Conservation (phyloP, 2,329 filamentous ascomycete species). For the Rhynchosporium graminicola region DNA sequence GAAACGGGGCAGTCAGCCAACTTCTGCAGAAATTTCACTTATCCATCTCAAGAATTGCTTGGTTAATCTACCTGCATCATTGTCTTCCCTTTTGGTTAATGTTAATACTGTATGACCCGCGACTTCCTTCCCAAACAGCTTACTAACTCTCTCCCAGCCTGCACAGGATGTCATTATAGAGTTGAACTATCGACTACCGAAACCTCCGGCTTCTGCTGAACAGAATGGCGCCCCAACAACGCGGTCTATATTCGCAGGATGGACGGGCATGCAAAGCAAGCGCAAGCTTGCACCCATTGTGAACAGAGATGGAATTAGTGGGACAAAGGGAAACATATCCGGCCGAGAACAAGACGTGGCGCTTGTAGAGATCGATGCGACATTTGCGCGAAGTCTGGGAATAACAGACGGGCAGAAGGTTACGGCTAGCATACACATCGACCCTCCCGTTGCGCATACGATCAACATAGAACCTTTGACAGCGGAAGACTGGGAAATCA, state of each 20-base stretch:
- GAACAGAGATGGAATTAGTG: constrained; percentile 69
- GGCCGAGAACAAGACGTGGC: constrained; percentile 73
- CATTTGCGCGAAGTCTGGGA: constrained; percentile 75
- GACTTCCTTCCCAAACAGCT: background rate
- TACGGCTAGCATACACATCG: constrained; percentile 71
- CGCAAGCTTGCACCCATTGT: constrained; percentile 73
- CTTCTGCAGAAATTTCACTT: constrained; percentile 80
- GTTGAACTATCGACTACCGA: constrained; percentile 70
- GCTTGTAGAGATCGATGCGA: constrained; percentile 83
- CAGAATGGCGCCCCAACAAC: constrained; percentile 51
- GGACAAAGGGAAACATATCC: constrained; percentile 55
- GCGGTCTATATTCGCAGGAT: constrained; percentile 83
- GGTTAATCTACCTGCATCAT: constrained; percentile 82
- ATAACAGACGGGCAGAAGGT: constrained; percentile 82
- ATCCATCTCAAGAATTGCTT: constrained; percentile 91
- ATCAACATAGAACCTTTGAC: constrained; percentile 97
- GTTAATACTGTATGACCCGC: constrained; percentile 74
- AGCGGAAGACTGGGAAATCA: constrained; percentile 97
- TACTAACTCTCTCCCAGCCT: constrained; percentile 53
- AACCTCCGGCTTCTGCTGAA: constrained; percentile 50
- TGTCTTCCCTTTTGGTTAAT: constrained; percentile 84
- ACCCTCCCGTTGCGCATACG: constrained; percentile 88
- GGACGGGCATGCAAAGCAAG: constrained; percentile 98
- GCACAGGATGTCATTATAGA: constrained; percentile 97
- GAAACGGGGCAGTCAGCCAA: constrained; percentile 57